Percentiles rank a stretch among this genome's conserved stretches.
Evolutionary conservation across 345 rosid species (phyloP).

Genomic region (Lenwebbia sp.): DNA sequence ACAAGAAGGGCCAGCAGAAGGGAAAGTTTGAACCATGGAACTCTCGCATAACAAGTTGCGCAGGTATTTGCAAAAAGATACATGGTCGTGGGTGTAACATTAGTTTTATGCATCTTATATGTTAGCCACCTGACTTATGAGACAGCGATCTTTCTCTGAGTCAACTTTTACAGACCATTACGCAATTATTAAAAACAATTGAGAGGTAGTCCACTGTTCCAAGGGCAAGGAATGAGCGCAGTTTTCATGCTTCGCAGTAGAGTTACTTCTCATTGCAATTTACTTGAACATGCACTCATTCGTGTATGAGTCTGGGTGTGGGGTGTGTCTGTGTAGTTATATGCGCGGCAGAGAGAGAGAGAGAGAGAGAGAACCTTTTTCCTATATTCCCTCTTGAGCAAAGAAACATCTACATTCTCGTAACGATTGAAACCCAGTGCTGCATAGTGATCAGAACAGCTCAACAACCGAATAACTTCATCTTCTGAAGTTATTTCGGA

Average conservation of each 20-base stretch:
- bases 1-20: background rate
- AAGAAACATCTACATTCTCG: conserved; percentile 55
- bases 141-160: background rate
- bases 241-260: background rate
- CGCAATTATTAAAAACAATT: background rate
- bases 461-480: conserved; percentile 75
- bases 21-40: background rate
- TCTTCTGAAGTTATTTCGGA: conserved; percentile 85
- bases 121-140: background rate
- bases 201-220: background rate
- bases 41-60: background rate
- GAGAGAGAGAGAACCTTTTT: conserved; percentile 47
- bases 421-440: conserved; percentile 62
- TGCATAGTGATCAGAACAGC: conserved; percentile 74
- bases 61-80: background rate
- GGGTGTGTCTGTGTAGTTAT: background rate
- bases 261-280: background rate
- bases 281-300: background rate
- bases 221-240: background rate
- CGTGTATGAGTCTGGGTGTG: background rate
- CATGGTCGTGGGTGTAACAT: background rate
- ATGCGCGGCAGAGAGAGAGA: background rate
- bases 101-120: background rate
- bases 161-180: background rate
- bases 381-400: conserved; percentile 82